phyloP scores from a whole-genome alignment of 768 basidiomycete genomes.

The Ramaria sp. region DNA sequence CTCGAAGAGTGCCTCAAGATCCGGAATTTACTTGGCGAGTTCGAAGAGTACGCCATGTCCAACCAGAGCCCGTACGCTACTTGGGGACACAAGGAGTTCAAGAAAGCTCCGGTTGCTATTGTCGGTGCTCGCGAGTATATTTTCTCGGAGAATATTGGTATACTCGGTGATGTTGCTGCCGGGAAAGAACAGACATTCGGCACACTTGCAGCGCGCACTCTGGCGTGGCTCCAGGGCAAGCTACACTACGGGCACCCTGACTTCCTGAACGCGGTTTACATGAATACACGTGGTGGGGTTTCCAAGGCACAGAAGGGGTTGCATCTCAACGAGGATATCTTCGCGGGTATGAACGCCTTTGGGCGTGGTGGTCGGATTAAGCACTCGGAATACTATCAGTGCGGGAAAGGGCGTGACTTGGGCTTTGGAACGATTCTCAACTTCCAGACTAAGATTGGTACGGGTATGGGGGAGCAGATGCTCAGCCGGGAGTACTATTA shows the following conservation, averaged over 20 bases:
- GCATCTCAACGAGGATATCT: conserved; percentile 99
- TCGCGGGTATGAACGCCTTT: conserved; percentile 97
- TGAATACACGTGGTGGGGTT: conserved; percentile 96
- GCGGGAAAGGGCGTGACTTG: conserved; percentile 96
- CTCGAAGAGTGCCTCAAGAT: conserved; percentile 99
- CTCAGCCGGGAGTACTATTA: conserved; percentile 99
- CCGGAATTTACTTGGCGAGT: conserved; percentile 94
- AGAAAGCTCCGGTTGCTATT: conserved; percentile 84
- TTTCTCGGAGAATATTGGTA: conserved; percentile 99
- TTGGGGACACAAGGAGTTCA: conserved; percentile 83
- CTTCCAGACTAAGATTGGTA: conserved; percentile 99
- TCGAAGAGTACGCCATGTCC: conserved; percentile 84
- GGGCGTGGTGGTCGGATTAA: conserved; percentile 96
- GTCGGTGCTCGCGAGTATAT: conserved; percentile 99
- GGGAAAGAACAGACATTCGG: conserved; percentile 99
- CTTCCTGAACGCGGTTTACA: conserved; percentile 95
- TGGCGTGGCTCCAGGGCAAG: conserved; percentile 97
- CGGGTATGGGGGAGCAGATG: conserved; percentile 99
- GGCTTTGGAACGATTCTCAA: conserved; percentile 99
- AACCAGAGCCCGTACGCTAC: conserved; percentile 87
- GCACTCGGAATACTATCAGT: conserved; percentile 99
- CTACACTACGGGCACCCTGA: conserved; percentile 99
- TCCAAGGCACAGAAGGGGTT: conserved; percentile 99
- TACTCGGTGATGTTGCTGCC: conserved; percentile 94
- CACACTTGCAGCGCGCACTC: conserved; percentile 87